These are phyloP conservation scores for Vitis vinifera DNA, from an alignment of 164 flowering plant species.

Conservation along the genomic window DNA sequence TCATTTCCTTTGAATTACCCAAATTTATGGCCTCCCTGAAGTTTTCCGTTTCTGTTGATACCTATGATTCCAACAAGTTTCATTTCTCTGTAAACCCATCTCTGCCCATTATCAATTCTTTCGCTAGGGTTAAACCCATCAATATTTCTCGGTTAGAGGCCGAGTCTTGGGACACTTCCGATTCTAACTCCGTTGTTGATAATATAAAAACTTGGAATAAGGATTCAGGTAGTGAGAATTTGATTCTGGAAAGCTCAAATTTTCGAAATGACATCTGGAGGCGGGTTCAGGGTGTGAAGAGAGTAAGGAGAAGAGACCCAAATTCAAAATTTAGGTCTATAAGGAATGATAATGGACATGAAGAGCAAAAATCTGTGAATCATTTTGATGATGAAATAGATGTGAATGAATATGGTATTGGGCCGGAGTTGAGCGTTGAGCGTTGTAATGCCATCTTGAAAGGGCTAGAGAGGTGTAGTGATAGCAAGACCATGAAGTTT, in stretches of 20 bases:
- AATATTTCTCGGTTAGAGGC: conserved; percentile 26
- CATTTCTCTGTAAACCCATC: conserved; percentile 17
- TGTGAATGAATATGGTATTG: conserved; percentile 29
- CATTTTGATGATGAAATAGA: conserved; percentile 28
- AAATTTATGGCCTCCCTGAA: conserved; percentile 42
- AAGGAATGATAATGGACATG: conserved; percentile 11
- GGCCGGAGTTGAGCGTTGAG: conserved; percentile 42
- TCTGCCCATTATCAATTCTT: conserved; percentile 15
- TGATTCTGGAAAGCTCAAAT: conserved; percentile 9
- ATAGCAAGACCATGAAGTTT: conserved; percentile 44
- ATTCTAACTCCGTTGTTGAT: neutral
- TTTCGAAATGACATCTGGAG: conserved; percentile 9
- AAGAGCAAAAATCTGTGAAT: conserved; percentile 11
- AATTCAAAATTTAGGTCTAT: conserved; percentile 10
- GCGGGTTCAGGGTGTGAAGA: conserved; percentile 26
- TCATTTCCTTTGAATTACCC: no score
- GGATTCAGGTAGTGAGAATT: conserved; percentile 10
- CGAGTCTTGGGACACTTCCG: conserved; percentile 1
- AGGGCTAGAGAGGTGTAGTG: conserved; percentile 49
- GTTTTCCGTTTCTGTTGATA: conserved; percentile 30
- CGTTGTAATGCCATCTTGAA: conserved; percentile 56
- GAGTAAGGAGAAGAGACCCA: conserved; percentile 14
- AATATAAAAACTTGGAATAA: neutral
- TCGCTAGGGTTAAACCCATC: conserved; percentile 23
- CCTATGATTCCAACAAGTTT: conserved; percentile 30